Base-by-base conservation (phyloP, 2,329 filamentous ascomycete genomes). In the Camptophora hylomeconis region DNA sequence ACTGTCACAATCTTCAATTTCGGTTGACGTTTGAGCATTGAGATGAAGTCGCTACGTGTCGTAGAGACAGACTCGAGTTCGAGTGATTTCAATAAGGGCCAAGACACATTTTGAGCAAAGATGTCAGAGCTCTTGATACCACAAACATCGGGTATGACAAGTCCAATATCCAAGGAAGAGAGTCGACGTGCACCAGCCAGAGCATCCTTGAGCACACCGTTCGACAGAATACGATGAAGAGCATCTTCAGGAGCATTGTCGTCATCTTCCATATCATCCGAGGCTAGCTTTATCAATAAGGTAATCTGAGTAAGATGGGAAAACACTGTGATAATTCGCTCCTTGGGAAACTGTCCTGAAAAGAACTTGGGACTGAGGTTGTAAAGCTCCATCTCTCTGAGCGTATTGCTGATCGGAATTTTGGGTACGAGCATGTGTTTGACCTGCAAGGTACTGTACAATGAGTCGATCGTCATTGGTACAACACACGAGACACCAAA, bases 341-440 rank as follows among this genome's bases (percentile, higher is more conserved):
- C 22, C 13, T 28, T 26, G 11, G 32, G 31, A 7, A 40, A 13
- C 24, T 23, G 32, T 10, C 32, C 40, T 11, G 26, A 17, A 30
- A 44, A 44, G 31, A 44, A 44, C 12, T 41, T 38, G 19, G 39
- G 39, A 29, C 31, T 36, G 17, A 44, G 8, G 20, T 38, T 33
- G 17, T 39, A 35, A 14, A 36, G 36, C 18, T 35, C 33, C 15
- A 41, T 26, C 3, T 26, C 23, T 13, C 16, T 26, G 10, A 41
- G 17, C 9, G 24, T 28, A n/a, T 30, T 31, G 14, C 40, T 13
- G 10, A 38, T 29, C 20, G 28, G 26, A 15, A 18, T 30, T 19
- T 35, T 13, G 5, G 33, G 34, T n/a, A 38, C 32, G 15, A 45
- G 35, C 9, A 45, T 30, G 14, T 35, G 32, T 13, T 36, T 33